phyloP scores from a whole-genome alignment of 148 eudicot species.

The Rhododendron simsii region DNA sequence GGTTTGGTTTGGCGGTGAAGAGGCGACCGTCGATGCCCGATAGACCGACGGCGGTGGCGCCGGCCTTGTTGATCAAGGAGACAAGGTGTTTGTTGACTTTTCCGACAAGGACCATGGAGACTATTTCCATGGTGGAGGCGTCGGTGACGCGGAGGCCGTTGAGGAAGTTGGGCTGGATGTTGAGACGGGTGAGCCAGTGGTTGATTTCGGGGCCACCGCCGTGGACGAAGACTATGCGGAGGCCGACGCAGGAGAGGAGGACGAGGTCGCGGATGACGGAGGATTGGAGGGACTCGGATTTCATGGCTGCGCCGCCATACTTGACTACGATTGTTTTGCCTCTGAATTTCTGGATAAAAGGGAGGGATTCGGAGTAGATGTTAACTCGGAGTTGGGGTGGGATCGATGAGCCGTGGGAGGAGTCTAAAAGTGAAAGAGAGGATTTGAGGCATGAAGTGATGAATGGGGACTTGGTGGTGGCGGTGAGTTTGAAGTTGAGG shows the following conservation, averaged over 20 bases:
- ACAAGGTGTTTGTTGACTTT: conserved; percentile 71
- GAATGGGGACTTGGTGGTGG: background rate
- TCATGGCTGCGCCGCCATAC: conserved; percentile 89
- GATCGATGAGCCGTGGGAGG: background rate
- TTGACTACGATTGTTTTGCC: conserved; percentile 79
- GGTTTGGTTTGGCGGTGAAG: too few relatives aligned
- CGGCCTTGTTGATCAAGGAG: conserved; percentile 64
- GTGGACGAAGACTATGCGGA: conserved; percentile 71
- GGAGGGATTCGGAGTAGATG: conserved; percentile 67
- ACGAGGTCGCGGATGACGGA: conserved; percentile 70
- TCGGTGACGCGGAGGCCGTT: conserved; percentile 76
- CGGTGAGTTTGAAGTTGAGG: background rate
- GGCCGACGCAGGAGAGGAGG: conserved; percentile 65
- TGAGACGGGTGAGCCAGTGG: conserved; percentile 47
- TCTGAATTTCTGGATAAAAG: conserved; percentile 67
- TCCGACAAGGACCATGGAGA: conserved; percentile 75
- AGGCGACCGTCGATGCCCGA: conserved; percentile 68
- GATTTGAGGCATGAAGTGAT: background rate
- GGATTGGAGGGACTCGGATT: conserved; percentile 60
- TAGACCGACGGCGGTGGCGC: conserved; percentile 69
- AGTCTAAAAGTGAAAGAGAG: background rate
- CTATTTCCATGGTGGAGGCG: conserved; percentile 77
- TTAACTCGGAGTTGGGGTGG: conserved; percentile 38
- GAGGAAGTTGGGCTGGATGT: conserved; percentile 56
- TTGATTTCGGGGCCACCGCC: conserved; percentile 91